Evolutionary conservation across 371 early-diverging fungal species (phyloP).

Genomic region (Zopfochytrium polystomum): DNA sequence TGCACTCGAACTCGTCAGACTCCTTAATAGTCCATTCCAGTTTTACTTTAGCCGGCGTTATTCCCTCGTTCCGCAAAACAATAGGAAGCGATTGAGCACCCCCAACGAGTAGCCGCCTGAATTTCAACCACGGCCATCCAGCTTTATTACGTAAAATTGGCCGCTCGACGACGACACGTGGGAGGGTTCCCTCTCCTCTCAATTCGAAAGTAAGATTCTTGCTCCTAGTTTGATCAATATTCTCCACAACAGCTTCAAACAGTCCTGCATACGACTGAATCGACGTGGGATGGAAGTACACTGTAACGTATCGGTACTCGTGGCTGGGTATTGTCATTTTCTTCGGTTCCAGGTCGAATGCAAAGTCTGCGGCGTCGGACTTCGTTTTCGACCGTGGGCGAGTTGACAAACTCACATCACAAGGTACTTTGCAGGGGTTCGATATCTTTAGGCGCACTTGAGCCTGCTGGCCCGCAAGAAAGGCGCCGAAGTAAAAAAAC

Average conservation of each 20-base stretch:
- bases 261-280: slow-evolving; percentile 54
- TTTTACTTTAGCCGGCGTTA: slow-evolving; percentile 48
- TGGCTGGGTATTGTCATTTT: slow-evolving; percentile 53
- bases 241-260: slow-evolving; percentile 56
- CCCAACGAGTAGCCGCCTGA: slow-evolving; percentile 43
- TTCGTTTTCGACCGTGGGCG: slow-evolving; percentile 49
- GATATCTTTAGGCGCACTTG: slow-evolving; percentile 54
- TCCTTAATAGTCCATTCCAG: slow-evolving; percentile 48
- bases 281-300: slow-evolving; percentile 52
- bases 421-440: slow-evolving; percentile 57
- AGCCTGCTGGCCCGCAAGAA: slow-evolving; percentile 49
- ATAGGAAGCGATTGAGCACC: slow-evolving; percentile 37
- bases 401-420: slow-evolving; percentile 48
- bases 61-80: slow-evolving; percentile 53
- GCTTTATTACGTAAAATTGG: slow-evolving; percentile 36
- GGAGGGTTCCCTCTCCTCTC: slow-evolving; percentile 58
- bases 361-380: slow-evolving; percentile 48
- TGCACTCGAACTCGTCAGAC: slow-evolving; percentile 41
- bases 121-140: slow-evolving; percentile 41
- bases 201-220: slow-evolving; percentile 51
- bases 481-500: slow-evolving; percentile 57
- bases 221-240: slow-evolving; percentile 40
- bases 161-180: slow-evolving; percentile 49
- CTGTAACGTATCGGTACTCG: slow-evolving; percentile 49
- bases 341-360: slow-evolving; percentile 57